phyloP scores from a whole-genome alignment of 2,329 filamentous ascomycete species.

The Talaromyces rugulosus region DNA sequence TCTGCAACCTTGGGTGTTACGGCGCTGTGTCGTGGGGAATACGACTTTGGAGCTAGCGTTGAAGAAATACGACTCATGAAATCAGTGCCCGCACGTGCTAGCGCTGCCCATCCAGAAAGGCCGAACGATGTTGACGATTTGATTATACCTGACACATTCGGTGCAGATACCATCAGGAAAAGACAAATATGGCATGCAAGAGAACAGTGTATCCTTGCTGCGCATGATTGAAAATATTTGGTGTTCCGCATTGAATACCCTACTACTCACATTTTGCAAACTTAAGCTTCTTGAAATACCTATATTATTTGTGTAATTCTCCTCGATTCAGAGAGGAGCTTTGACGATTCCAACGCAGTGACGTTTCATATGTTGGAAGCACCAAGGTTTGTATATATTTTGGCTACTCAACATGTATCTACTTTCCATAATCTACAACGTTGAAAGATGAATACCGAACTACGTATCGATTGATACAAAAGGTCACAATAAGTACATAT shows the following conservation, averaged over 20 bases:
- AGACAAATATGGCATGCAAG: constrained; percentile 43
- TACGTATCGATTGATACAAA: neutral
- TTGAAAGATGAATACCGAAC: neutral
- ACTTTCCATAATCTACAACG: neutral
- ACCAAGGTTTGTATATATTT: neutral
- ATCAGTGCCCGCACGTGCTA: constrained; percentile 8
- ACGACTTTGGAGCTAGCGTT: constrained; percentile 74
- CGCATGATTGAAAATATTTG: constrained; percentile 21
- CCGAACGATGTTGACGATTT: constrained; percentile 20
- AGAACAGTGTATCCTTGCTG: constrained; percentile 43
- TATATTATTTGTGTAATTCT: neutral
- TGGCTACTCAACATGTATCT: neutral
- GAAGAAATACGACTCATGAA: constrained; percentile 66
- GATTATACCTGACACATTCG: constrained; percentile 34
- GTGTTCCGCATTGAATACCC: neutral
- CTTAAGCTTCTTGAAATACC: neutral
- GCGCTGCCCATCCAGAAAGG: constrained; percentile 6
- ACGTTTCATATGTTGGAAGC: neutral
- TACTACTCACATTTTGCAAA: neutral
- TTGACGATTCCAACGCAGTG: neutral
- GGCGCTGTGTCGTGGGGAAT: constrained; percentile 72
- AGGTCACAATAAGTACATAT: neutral
- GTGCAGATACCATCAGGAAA: constrained; percentile 34
- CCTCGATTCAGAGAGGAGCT: neutral
- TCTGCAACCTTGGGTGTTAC: constrained; percentile 67